Evolutionary conservation across 1,284 basidiomycete genomes (phyloP).

Genomic region (Peniophora sp.): DNA sequence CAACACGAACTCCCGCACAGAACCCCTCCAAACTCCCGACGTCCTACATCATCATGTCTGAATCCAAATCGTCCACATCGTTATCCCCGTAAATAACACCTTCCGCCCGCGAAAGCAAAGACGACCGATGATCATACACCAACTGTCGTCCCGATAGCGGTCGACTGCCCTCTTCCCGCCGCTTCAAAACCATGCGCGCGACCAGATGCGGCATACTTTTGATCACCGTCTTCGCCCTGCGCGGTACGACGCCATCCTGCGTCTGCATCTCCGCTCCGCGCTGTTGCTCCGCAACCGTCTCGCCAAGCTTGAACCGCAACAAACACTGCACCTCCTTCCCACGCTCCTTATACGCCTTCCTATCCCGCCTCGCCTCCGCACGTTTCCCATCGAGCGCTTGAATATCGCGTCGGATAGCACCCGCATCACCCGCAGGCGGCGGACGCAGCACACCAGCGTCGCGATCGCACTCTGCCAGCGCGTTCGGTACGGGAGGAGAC

Average conservation of each 20-base stretch:
- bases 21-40: no score
- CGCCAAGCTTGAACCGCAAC: constrained; percentile 36
- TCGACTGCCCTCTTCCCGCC: constrained; percentile 23
- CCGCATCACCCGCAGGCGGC: constrained; percentile 1
- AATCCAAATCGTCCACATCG: no score
- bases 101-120: no score
- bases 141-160: constrained; percentile 19
- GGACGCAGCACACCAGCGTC: constrained; percentile 9
- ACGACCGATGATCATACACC: constrained; percentile 4
- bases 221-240: constrained; percentile 19
- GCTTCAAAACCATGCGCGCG: constrained; percentile 47
- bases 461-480: constrained; percentile 10
- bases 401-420: constrained; percentile 19
- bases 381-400: constrained; percentile 32
- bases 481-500: constrained; percentile 10
- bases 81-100: no score
- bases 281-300: constrained; percentile 9
- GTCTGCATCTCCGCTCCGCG: constrained; percentile 13
- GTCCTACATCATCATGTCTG: no score
- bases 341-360: constrained; percentile 44
- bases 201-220: constrained; percentile 40
- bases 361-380: constrained; percentile 32
- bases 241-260: constrained; percentile 2
- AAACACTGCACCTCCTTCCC: constrained; percentile 43
- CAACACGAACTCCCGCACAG: no score